Conservation (phyloP, 2,329 filamentous ascomycete species). For the Dactylellina sp. region DNA sequence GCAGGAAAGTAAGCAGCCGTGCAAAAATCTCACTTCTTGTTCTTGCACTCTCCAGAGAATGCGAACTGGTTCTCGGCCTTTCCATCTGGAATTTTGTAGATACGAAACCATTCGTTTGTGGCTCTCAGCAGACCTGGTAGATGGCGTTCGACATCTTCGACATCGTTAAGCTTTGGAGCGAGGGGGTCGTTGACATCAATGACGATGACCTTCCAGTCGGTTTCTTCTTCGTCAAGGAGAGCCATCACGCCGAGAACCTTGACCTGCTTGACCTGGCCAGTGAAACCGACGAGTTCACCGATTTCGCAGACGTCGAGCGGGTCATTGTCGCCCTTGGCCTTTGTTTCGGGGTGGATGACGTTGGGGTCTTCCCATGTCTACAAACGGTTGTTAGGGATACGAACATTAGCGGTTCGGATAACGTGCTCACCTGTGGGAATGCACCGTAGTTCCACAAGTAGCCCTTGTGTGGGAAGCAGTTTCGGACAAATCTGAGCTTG, state of each 20-base stretch:
- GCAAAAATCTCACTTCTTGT: constrained; percentile 83
- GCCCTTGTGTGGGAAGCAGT: constrained; percentile 99
- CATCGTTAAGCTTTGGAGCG: constrained; percentile 92
- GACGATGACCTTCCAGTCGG: constrained; percentile 99
- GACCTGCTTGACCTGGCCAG: constrained; percentile 98
- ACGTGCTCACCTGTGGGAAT: constrained; percentile 85
- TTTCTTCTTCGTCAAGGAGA: constrained; percentile 98
- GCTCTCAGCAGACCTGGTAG: constrained; percentile 95
- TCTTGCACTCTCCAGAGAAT: constrained; percentile 99
- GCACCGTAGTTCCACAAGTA: constrained; percentile 99
- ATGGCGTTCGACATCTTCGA: constrained; percentile 98
- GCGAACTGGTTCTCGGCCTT: constrained; percentile 99
- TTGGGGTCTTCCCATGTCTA: constrained; percentile 99
- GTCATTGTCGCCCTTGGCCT: constrained; percentile 99
- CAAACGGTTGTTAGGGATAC: neutral
- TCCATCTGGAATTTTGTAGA: constrained; percentile 99
- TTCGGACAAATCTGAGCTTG: constrained; percentile 98
- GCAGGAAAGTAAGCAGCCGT: neutral
- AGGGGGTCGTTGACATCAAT: constrained; percentile 98
- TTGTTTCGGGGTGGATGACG: constrained; percentile 94
- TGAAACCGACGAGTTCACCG: constrained; percentile 95
- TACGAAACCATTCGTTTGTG: constrained; percentile 99
- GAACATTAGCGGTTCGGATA: constrained; percentile 16
- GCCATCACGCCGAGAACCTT: constrained; percentile 99
- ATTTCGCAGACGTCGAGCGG: constrained; percentile 99